A percentile compares a stretch with the other conserved stretches of the same genome.
These are phyloP conservation scores for Penicillium fimorum DNA, from an alignment of 495 filamentous ascomycete genomes.

Conservation along the genomic window DNA sequence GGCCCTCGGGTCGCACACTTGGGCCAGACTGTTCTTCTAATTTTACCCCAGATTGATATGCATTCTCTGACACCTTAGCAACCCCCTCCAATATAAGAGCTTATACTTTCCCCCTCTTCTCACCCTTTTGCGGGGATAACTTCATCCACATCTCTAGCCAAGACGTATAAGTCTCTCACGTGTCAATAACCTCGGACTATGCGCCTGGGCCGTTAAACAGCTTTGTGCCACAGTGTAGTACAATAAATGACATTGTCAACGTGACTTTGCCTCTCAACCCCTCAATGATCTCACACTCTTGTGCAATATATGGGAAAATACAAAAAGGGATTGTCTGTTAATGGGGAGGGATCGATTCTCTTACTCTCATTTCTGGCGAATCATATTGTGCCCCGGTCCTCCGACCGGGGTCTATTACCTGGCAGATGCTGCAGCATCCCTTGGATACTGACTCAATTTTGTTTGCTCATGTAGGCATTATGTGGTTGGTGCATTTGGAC, in stretches of 20 bases:
- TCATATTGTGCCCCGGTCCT: constrained; percentile 20
- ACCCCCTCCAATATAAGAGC: not conserved
- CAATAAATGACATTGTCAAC: not conserved
- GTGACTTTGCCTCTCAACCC: not conserved
- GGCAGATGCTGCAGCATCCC: not conserved
- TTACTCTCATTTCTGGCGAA: constrained; percentile 7
- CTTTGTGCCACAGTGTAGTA: not conserved
- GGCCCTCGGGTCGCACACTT: constrained; percentile 9
- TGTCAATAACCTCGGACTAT: not conserved
- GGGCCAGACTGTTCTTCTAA: constrained; percentile 4
- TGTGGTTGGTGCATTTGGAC: not conserved
- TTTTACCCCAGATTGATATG: constrained; percentile 13
- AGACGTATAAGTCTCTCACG: not conserved
- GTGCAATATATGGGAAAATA: not conserved
- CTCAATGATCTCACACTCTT: not conserved
- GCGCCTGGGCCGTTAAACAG: not conserved
- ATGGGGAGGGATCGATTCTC: not conserved
- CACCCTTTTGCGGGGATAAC: not conserved
- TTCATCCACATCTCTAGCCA: not conserved
- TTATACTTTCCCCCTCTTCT: not conserved
- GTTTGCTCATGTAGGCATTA: not conserved
- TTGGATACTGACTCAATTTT: not conserved
- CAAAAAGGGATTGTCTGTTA: not conserved
- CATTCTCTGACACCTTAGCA: not conserved
- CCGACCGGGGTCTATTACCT: constrained; percentile 15